These are phyloP conservation scores for Porphyra umbilicalis DNA, from an alignment of 31 red algal species.

Conservation along the genomic window DNA sequence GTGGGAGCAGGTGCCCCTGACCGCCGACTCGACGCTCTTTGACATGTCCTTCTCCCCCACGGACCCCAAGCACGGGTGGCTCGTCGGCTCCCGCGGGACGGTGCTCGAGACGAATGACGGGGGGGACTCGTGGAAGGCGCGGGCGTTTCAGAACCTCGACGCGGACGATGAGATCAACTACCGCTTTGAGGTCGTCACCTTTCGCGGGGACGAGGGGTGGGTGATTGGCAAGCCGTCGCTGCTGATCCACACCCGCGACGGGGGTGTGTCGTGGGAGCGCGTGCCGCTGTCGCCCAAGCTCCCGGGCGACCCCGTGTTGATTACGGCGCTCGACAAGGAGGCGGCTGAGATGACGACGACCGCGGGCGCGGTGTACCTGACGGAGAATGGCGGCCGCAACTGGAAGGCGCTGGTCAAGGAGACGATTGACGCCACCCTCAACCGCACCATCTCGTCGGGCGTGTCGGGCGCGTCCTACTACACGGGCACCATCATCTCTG, in stretches of 20 bases:
- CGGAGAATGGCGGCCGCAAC: constrained; percentile 80
- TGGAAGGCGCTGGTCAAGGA: constrained; percentile 94
- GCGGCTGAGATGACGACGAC: constrained; percentile 89
- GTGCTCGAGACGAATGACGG: constrained; percentile 82
- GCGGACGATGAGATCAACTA: constrained; percentile 94
- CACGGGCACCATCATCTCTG: constrained; percentile 79
- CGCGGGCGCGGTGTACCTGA: constrained; percentile 89
- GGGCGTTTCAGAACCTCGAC: constrained; percentile 66
- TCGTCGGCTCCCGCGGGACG: constrained; percentile 82
- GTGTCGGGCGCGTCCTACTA: constrained; percentile 87
- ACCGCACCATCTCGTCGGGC: constrained; percentile 84
- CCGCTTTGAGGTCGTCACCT: constrained; percentile 82
- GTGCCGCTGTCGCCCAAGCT: constrained; percentile 85
- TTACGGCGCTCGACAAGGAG: constrained; percentile 72
- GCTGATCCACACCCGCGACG: constrained; percentile 69
- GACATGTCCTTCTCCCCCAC: constrained; percentile 59
- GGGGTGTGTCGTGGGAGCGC: constrained; percentile 84
- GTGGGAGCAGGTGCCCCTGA: constrained; percentile 58
- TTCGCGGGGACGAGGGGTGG: constrained; percentile 84
- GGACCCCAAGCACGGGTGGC: constrained; percentile 78
- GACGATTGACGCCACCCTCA: constrained; percentile 95
- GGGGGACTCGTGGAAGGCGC: constrained; percentile 70
- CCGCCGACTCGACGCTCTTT: constrained; percentile 41
- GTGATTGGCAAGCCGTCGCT: constrained; percentile 90
- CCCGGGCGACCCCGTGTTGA: constrained; percentile 75